phyloP scores from a whole-genome alignment of 1,139 yeast genomes.

The Yamadazyma trypodendri region DNA sequence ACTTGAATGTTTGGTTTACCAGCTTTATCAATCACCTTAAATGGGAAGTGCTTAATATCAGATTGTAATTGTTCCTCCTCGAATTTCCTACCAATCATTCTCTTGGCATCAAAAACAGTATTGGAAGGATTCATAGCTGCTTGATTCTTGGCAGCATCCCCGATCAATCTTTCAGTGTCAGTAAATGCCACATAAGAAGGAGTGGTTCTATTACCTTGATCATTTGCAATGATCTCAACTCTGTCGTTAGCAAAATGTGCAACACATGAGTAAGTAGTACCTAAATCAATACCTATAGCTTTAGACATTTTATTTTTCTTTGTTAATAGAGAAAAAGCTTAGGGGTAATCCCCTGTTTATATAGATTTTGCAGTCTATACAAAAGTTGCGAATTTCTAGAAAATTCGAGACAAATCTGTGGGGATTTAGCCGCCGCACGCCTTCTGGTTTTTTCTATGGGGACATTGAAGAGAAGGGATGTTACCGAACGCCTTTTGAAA shows the following conservation, averaged over 20 bases:
- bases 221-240: slow-evolving; percentile 68
- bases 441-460: neutral
- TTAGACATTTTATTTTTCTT: slow-evolving; percentile 44
- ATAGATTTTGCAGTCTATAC: slow-evolving; percentile 8
- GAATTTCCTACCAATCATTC: slow-evolving; percentile 67
- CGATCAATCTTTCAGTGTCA: slow-evolving; percentile 65
- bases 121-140: slow-evolving; percentile 68
- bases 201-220: slow-evolving; percentile 72
- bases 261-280: slow-evolving; percentile 79
- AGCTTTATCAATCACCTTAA: slow-evolving; percentile 53
- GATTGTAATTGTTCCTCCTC: slow-evolving; percentile 54
- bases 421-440: slow-evolving; percentile 1
- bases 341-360: neutral
- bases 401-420: slow-evolving; percentile 7
- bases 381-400: slow-evolving; percentile 15
- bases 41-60: slow-evolving; percentile 65
- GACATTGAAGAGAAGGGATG: no score
- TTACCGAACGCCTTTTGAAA: no score
- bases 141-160: slow-evolving; percentile 73
- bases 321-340: neutral
- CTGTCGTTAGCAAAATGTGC: slow-evolving; percentile 71
- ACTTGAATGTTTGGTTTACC: slow-evolving; percentile 64
- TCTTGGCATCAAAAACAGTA: slow-evolving; percentile 68
- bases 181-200: slow-evolving; percentile 71
- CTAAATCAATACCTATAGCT: slow-evolving; percentile 80